A percentile compares a stretch with the other conserved stretches of the same genome.
phyloP scores from a whole-genome alignment of 2,329 filamentous ascomycete genomes.

The Mariannaea elegans region DNA sequence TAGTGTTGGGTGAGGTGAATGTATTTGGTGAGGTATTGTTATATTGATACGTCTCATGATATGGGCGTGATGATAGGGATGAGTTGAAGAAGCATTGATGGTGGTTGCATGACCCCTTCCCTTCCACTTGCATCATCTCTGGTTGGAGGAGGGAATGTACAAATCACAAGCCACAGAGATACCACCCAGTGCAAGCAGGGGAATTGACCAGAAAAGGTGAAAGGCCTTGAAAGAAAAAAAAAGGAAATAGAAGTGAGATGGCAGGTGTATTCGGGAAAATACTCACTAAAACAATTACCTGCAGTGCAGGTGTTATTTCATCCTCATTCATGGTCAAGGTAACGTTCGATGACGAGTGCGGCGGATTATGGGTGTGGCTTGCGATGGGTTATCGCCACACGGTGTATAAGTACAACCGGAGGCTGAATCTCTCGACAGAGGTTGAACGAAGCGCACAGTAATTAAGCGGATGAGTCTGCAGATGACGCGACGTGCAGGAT shows the following conservation, averaged over 20 bases:
- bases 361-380: constrained; percentile 7
- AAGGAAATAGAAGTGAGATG: constrained; percentile 5
- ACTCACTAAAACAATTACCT: constrained; percentile 80
- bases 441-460: too few relatives aligned
- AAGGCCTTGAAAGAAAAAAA: background rate
- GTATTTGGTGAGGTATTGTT: background rate
- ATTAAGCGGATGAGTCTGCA: background rate
- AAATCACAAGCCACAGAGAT: background rate
- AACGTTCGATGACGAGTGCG: background rate
- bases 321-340: constrained; percentile 35
- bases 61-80: too few relatives aligned
- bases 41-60: too few relatives aligned
- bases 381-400: constrained; percentile 8
- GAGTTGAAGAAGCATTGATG: too few relatives aligned
- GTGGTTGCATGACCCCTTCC: too few relatives aligned
- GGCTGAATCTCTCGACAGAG: too few relatives aligned
- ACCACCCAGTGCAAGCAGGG: background rate
- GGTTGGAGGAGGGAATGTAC: too few relatives aligned
- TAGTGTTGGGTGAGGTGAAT: background rate
- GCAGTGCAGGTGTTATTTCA: constrained; percentile 62
- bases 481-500: background rate
- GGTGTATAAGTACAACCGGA: background rate
- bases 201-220: background rate
- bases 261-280: background rate
- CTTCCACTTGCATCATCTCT: background rate